A percentile compares a stretch with the other conserved stretches of the same genome.
These are phyloP conservation scores for Colletotrichum sp. DNA, from an alignment of 2,329 filamentous ascomycete genomes.

Conservation along the genomic window DNA sequence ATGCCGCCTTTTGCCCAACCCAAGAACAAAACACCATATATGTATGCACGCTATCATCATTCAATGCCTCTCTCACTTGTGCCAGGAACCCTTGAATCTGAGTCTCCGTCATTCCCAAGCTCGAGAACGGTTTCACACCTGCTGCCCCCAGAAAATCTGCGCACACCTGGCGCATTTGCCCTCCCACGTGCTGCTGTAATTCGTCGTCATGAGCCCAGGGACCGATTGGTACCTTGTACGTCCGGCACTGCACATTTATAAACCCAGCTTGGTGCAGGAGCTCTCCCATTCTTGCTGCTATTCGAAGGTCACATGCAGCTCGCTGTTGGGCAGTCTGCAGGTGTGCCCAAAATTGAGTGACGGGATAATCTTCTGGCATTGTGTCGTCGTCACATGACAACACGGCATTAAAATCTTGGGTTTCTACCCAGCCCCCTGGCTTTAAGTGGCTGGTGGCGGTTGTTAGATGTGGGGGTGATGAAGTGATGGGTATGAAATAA, in stretches of 20 bases:
- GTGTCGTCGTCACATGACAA: conserved; percentile 38
- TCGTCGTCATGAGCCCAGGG: neutral
- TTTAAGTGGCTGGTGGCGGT: conserved; percentile 29
- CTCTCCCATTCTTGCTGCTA: neutral
- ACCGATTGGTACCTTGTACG: neutral
- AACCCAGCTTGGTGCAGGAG: neutral
- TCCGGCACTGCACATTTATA: neutral
- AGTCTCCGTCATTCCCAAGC: neutral
- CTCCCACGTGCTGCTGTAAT: neutral
- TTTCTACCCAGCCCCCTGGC: conserved; percentile 50
- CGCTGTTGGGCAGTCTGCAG: neutral
- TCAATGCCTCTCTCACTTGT: neutral
- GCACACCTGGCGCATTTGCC: neutral
- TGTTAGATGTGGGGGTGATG: neutral
- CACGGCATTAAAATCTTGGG: conserved; percentile 47
- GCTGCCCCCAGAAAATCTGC: neutral
- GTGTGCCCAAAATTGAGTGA: neutral
- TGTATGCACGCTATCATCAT: neutral
- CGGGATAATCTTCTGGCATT: neutral
- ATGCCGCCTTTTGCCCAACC: neutral
- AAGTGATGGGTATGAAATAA: neutral
- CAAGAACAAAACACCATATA: neutral
- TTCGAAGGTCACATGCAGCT: neutral
- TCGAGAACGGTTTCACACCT: neutral
- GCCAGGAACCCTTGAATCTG: neutral